Percentiles rank a stretch among this genome's conserved stretches.
Evolutionary conservation across 192 early-diverging fungal species (phyloP).

Genomic region (Backusella sp.): DNA sequence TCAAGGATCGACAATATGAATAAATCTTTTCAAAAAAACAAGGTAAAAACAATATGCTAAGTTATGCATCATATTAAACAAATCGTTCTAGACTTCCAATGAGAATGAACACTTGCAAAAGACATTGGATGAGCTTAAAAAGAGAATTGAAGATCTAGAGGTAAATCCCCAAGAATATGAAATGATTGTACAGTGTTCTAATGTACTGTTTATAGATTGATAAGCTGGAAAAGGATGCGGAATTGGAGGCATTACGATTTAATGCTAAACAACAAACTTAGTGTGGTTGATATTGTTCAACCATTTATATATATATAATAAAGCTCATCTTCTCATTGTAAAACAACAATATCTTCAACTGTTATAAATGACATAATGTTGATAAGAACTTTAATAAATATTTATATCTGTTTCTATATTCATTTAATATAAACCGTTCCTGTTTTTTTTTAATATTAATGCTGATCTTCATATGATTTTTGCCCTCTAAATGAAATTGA

Average conservation of each 20-base stretch:
- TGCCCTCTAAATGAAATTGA: too few species aligned
- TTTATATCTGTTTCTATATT: too few species aligned
- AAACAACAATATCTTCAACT: too few species aligned
- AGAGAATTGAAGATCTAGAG: conserved; percentile 4
- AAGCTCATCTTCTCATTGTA: too few species aligned
- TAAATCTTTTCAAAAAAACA: background rate
- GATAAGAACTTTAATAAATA: too few species aligned
- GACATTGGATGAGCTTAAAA: background rate
- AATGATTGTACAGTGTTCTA: background rate
- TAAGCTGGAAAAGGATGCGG: conserved; percentile 3
- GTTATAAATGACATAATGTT: too few species aligned
- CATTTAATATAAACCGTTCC: too few species aligned
- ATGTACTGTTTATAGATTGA: conserved; percentile 4
- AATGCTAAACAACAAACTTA: background rate
- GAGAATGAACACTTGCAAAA: conserved; percentile 2
- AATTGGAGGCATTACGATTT: conserved; percentile 5
- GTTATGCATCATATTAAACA: too few species aligned
- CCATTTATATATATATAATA: too few species aligned
- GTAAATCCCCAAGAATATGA: background rate
- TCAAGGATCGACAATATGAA: background rate
- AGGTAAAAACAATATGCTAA: conserved; percentile 7
- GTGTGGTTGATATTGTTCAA: too few species aligned
- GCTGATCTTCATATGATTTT: too few species aligned
- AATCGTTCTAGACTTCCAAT: background rate
- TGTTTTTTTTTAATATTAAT: too few species aligned